Evolutionary conservation across 2,329 filamentous ascomycete genomes (phyloP).

Genomic region (Akanthomyces muscarius): DNA sequence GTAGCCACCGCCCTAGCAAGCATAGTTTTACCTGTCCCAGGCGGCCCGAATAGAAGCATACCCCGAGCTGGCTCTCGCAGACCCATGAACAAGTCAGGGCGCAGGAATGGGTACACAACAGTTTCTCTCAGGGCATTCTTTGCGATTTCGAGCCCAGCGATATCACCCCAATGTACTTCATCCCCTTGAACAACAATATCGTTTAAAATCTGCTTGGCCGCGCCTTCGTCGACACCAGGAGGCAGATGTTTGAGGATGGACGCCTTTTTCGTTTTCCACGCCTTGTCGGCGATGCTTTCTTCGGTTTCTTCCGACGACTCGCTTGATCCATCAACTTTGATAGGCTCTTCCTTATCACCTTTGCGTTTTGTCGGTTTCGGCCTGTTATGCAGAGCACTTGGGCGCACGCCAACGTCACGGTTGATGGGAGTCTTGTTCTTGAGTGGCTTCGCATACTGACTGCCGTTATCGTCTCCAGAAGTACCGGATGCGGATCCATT

Average conservation of each 20-base stretch:
- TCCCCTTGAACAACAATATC: constrained; percentile 94
- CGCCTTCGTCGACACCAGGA: constrained; percentile 72
- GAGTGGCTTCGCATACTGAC: background rate
- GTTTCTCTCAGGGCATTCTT: constrained; percentile 92
- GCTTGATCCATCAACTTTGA: constrained; percentile 44
- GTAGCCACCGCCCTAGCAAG: constrained; percentile 90
- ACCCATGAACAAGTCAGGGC: constrained; percentile 93
- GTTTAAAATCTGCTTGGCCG: constrained; percentile 89
- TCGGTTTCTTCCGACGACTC: constrained; percentile 43
- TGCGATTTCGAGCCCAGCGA: constrained; percentile 84
- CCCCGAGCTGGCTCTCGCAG: constrained; percentile 88
- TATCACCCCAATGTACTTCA: constrained; percentile 90
- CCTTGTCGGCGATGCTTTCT: constrained; percentile 38
- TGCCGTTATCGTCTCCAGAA: constrained; percentile 24
- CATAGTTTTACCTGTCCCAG: constrained; percentile 99
- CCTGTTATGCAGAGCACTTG: background rate
- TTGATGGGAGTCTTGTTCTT: constrained; percentile 13
- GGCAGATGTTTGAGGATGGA: constrained; percentile 73
- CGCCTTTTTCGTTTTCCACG: constrained; percentile 60
- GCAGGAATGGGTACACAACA: constrained; percentile 93
- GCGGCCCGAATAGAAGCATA: constrained; percentile 94
- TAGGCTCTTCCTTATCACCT: constrained; percentile 29
- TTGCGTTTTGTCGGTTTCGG: constrained; percentile 27
- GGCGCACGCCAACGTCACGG: background rate
- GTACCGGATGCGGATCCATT: constrained; percentile 13